Percentiles rank a stretch among this genome's conserved stretches.
These are phyloP conservation scores for Brasenia schreberi DNA, from an alignment of 164 flowering plant genomes.

Conservation along the genomic window DNA sequence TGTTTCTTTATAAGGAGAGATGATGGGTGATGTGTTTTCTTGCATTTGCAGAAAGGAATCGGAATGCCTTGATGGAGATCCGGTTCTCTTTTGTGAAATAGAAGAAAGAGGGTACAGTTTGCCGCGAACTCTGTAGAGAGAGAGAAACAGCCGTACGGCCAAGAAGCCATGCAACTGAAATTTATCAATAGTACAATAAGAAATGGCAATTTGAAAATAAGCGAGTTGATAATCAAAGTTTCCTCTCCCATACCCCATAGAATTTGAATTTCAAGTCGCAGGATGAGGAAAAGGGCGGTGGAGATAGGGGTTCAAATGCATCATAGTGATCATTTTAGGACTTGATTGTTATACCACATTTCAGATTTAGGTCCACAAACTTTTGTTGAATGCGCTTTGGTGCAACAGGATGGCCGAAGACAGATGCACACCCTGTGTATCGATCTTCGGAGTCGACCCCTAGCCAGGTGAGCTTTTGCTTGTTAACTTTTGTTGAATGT, in stretches of 20 bases:
- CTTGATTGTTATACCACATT: neutral
- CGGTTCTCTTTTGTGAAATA: neutral
- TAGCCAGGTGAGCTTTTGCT: too few species aligned
- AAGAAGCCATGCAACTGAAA: neutral
- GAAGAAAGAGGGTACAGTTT: neutral
- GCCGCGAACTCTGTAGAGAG: neutral
- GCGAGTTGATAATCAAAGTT: neutral
- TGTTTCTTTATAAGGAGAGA: neutral
- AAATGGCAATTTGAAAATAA: neutral
- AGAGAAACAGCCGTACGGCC: neutral
- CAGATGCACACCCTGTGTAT: too few species aligned
- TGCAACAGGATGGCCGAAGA: neutral
- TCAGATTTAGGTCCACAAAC: neutral
- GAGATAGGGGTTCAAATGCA: neutral
- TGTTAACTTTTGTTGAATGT: too few species aligned
- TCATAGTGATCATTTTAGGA: neutral
- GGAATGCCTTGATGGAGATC: neutral
- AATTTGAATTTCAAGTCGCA: too few species aligned
- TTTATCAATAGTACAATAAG: too few species aligned
- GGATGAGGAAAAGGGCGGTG: too few species aligned
- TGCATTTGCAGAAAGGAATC: slow-evolving; percentile 6
- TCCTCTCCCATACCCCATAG: too few species aligned
- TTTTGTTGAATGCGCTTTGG: neutral
- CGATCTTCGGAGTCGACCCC: too few species aligned
- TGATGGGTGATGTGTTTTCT: neutral